Evolutionary conservation across 345 rosid genomes (phyloP).

Genomic region (Bruguiera parviflora): DNA sequence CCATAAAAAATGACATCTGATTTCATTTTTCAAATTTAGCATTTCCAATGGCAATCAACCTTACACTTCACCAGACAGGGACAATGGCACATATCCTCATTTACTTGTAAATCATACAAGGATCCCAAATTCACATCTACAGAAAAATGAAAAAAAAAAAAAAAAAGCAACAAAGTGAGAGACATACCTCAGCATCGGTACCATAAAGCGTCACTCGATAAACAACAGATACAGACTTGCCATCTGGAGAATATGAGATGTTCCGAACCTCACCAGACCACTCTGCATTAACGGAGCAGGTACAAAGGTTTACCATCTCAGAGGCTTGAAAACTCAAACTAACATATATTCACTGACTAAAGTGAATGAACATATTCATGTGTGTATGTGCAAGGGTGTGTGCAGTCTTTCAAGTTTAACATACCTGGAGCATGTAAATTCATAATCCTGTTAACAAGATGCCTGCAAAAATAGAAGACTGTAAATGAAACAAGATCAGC

Average conservation of each 20-base stretch:
- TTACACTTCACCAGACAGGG: no score
- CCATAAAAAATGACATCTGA: no score
- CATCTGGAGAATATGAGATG: constrained; percentile 71
- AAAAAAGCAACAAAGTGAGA: neutral
- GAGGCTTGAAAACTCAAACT: no score
- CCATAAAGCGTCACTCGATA: constrained; percentile 80
- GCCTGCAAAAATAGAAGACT: constrained; percentile 42
- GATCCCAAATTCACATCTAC: neutral
- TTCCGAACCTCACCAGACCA: constrained; percentile 92
- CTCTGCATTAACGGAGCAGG: constrained; percentile 35
- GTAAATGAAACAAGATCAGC: neutral
- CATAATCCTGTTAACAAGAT: constrained; percentile 72
- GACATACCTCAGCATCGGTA: constrained; percentile 80
- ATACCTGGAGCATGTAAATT: constrained; percentile 76
- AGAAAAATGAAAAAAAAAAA: neutral
- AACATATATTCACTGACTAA: no score
- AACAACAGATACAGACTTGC: constrained; percentile 68
- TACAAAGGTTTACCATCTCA: no score
- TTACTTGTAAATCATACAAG: no score
- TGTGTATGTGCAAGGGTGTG: neutral
- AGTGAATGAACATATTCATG: no score
- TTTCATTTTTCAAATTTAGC: no score
- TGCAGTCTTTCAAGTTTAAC: neutral
- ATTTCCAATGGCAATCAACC: no score
- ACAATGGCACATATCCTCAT: no score